phyloP scores from a whole-genome alignment of 108 stramenopile genomes.

The Cyclotella kingstonii region DNA sequence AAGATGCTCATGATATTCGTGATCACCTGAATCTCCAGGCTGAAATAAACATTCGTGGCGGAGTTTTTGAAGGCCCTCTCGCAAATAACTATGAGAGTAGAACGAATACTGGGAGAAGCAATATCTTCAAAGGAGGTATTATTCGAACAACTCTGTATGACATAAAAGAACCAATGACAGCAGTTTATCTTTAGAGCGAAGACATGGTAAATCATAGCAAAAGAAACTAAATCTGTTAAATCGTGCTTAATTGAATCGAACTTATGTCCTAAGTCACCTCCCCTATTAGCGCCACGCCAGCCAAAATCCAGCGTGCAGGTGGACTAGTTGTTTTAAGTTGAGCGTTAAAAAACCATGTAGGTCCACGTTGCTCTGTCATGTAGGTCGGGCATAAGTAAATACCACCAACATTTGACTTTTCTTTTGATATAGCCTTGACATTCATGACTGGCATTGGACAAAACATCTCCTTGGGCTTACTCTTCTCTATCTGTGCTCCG shows the following conservation, averaged over 20 bases:
- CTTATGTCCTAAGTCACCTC: constrained; percentile 49
- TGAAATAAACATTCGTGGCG: constrained; percentile 12
- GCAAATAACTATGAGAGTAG: constrained; percentile 18
- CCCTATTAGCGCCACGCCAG: constrained; percentile 78
- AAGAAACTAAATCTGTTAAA: too few relatives aligned
- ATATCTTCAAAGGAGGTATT: constrained; percentile 6
- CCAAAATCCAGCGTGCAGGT: constrained; percentile 74
- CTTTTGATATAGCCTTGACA: constrained; percentile 76
- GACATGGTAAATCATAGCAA: too few relatives aligned
- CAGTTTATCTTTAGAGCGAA: too few relatives aligned
- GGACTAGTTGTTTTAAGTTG: constrained; percentile 84
- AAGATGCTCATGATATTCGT: constrained; percentile 27
- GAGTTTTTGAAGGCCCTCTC: constrained; percentile 20
- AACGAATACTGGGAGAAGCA: background rate
- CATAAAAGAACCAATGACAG: constrained; percentile 9
- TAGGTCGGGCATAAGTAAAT: constrained; percentile 81
- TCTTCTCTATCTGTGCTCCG: constrained; percentile 57
- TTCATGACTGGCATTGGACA: constrained; percentile 82
- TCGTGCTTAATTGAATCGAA: too few relatives aligned
- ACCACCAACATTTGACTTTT: constrained; percentile 77
- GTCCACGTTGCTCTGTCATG: constrained; percentile 80
- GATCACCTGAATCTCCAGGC: constrained; percentile 5
- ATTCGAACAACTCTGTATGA: background rate
- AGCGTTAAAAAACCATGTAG: constrained; percentile 80
- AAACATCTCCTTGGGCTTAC: constrained; percentile 90